phyloP scores from a whole-genome alignment of 768 basidiomycete genomes.

The Kwoniella newhampshirensis region DNA sequence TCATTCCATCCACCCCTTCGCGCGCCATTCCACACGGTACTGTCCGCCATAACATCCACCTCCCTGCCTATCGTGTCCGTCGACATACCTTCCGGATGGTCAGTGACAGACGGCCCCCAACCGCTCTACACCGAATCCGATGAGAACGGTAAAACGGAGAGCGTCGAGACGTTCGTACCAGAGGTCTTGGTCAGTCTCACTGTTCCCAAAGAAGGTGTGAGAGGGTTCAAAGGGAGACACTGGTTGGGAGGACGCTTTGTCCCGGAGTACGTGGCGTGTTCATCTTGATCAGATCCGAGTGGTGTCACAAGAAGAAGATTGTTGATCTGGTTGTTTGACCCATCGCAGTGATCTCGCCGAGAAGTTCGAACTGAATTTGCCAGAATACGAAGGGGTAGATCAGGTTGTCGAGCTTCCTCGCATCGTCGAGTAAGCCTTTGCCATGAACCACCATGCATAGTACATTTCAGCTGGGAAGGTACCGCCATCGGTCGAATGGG shows the following conservation, averaged over 20 bases:
- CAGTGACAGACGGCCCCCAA: slow-evolving; percentile 73
- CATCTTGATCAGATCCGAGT: slow-evolving; percentile 61
- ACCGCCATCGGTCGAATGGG: too few relatives aligned
- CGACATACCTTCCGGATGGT: slow-evolving; percentile 97
- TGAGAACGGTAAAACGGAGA: slow-evolving; percentile 45
- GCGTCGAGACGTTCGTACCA: slow-evolving; percentile 62
- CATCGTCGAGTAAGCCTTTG: too few relatives aligned
- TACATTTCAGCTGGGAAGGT: too few relatives aligned
- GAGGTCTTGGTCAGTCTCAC: slow-evolving; percentile 86
- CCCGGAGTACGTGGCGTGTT: slow-evolving; percentile 66
- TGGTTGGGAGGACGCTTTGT: slow-evolving; percentile 94
- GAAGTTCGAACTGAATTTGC: slow-evolving; percentile 75
- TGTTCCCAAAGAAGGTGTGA: slow-evolving; percentile 87
- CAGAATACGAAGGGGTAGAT: slow-evolving; percentile 68
- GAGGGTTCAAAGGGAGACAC: slow-evolving; percentile 73
- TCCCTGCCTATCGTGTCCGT: slow-evolving; percentile 83
- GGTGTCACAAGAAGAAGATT: slow-evolving; percentile 59
- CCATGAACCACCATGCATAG: too few relatives aligned
- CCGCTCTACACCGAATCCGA: slow-evolving; percentile 38
- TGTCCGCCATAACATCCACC: slow-evolving; percentile 66
- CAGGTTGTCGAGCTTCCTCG: slow-evolving; percentile 77
- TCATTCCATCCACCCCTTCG: slow-evolving; percentile 91
- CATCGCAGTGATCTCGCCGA: slow-evolving; percentile 65
- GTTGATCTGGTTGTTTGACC: slow-evolving; percentile 43
- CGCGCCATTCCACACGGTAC: slow-evolving; percentile 75